A percentile compares a stretch with the other conserved stretches of the same genome.
phyloP scores from a whole-genome alignment of 2,329 filamentous ascomycete genomes.

The Ascochyta viciae-villosae region DNA sequence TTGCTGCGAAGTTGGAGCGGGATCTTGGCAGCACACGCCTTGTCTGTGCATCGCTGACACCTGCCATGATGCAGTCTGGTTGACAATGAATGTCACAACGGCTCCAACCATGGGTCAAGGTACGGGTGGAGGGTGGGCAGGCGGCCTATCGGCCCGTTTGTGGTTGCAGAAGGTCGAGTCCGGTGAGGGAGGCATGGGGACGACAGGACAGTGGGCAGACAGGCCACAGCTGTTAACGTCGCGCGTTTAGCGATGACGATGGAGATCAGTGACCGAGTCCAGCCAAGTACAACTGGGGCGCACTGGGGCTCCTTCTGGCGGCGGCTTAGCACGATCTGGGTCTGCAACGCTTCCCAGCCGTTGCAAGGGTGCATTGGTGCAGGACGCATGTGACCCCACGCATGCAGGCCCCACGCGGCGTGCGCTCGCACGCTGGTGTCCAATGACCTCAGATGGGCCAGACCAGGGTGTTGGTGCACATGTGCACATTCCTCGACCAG shows the following conservation, averaged over 20 bases:
- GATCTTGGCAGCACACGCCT: conserved; percentile 42
- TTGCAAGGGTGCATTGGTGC: conserved; percentile 18
- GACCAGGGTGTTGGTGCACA: conserved; percentile 9
- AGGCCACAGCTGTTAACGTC: conserved; percentile 3
- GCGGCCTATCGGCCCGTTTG: conserved; percentile 12
- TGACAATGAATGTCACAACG: conserved; percentile 11
- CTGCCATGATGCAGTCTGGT: conserved; percentile 35
- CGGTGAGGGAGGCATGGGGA: conserved; percentile 3
- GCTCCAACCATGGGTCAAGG: conserved; percentile 22
- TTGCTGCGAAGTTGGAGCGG: conserved; percentile 54
- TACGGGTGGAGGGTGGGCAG: conserved; percentile 21
- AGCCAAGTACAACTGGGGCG: conserved; percentile 8
- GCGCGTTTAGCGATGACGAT: conserved; percentile 23
- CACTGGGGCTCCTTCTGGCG: conserved; percentile 23
- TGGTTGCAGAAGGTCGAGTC: neutral
- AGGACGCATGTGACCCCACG: conserved; percentile 9
- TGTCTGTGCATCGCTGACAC: conserved; percentile 27
- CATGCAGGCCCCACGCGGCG: conserved; percentile 1
- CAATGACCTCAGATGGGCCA: conserved; percentile 7
- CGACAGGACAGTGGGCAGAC: neutral
- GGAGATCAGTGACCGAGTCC: conserved; percentile 12
- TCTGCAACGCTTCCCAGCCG: conserved; percentile 17
- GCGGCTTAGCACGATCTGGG: conserved; percentile 19
- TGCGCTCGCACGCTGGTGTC: neutral
- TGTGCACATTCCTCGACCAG: conserved; percentile 15